A percentile compares a stretch with the other conserved stretches of the same genome.
phyloP scores from a whole-genome alignment of 306 rosid species.

The Prinsepia uniflora region DNA sequence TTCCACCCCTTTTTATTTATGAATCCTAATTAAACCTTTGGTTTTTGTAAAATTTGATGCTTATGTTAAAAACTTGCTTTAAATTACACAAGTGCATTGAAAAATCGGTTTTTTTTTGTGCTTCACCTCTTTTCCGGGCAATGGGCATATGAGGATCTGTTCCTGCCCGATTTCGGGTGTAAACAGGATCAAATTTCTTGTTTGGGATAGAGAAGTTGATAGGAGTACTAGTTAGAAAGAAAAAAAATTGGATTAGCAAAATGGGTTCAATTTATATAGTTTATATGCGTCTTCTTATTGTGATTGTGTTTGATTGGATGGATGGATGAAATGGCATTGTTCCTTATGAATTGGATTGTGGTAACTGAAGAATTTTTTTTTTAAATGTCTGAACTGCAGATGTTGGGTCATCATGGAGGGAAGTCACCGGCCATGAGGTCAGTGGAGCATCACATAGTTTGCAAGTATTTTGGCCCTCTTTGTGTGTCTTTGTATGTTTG shows the following conservation, averaged over 20 bases:
- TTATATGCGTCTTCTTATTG: neutral
- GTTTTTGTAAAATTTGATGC: neutral
- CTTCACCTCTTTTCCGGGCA: too few relatives aligned
- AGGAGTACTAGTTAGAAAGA: neutral
- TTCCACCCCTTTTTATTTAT: neutral
- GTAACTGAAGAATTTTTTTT: conserved; percentile 14
- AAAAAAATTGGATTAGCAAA: neutral
- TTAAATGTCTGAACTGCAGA: conserved; percentile 40
- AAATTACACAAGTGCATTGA: neutral
- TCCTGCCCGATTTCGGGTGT: too few relatives aligned
- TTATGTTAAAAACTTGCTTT: neutral
- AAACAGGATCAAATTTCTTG: too few relatives aligned
- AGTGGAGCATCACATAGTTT: conserved; percentile 20
- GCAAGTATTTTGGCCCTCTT: neutral
- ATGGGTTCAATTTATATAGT: neutral
- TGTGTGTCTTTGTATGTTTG: conserved; percentile 1
- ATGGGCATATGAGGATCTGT: too few relatives aligned
- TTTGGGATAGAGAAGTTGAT: neutral
- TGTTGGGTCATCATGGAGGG: conserved; percentile 43
- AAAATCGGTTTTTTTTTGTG: neutral
- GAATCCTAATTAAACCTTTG: neutral
- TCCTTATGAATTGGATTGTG: conserved; percentile 12
- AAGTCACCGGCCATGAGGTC: conserved; percentile 45
- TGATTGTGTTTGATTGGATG: neutral
- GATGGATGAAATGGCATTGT: conserved; percentile 12